Evolutionary conservation across 805 yeast genomes (phyloP), one percentile per base, ranked within the genome.

Genomic region (Schizosaccharomyces osmophilus): DNA sequence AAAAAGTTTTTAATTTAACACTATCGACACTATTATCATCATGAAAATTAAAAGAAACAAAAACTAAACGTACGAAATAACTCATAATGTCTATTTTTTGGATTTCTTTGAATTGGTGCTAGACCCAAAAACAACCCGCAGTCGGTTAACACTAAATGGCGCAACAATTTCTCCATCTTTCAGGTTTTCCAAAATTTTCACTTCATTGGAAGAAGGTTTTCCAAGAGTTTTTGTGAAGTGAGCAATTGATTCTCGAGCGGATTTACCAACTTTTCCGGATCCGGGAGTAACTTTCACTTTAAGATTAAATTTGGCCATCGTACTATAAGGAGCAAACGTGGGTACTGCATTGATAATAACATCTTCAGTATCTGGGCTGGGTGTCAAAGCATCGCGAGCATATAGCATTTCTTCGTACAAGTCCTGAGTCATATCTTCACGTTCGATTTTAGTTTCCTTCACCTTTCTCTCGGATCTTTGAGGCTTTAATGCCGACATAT

Each of bases 251-350:
- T 57, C 60, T n/a, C 60, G 43, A 8, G 55, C 59, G 1, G 93
- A 82, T 68, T 93, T 93, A 1, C 96, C 95, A 69, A 90, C 89
- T 70, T 93, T 93, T 32, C 82, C 82, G 36, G 78, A 75, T 0
- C 83, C 83, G 0, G 95, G 89, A 65, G 82, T 85, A 39, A 90
- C 72, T 69, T 90, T 90, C 43, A 86, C 83, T 69, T 87, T 87
- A 72, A 85, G 88, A 67, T 85, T 82, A 70, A 77, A 80, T 69
- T 84, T 84, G 63, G 74, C 77, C 64, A 93, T 70, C 0, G 97
- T 78, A 13, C 79, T 72, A 95, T 96, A 93, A 1, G 98, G 98
- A 0, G 93, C 97, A 76, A 88, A 90, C 22, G 87, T 82, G 0
- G 96, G 94, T 13, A 90, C 78, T 5, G 85, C 81, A 62, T 82